These are phyloP conservation scores for Oidiodendron maius DNA, from an alignment of 495 filamentous ascomycete genomes.

Conservation along the genomic window DNA sequence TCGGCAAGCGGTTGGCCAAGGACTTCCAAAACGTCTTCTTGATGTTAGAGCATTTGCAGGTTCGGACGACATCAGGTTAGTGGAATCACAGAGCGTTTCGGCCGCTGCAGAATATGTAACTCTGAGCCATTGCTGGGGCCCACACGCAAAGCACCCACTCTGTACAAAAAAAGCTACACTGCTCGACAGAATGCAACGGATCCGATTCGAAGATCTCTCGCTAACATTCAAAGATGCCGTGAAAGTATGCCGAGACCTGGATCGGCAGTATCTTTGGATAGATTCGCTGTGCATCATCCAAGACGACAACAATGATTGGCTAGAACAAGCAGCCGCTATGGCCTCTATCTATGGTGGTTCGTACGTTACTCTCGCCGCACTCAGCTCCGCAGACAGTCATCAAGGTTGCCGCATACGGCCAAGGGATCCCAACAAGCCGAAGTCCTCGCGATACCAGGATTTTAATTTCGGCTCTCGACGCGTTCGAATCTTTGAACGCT, in stretches of 20 bases:
- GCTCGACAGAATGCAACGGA: not conserved
- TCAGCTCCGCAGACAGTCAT: not conserved
- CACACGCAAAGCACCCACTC: not conserved
- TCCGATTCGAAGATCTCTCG: not conserved
- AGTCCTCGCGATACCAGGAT: not conserved
- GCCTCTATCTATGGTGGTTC: not conserved
- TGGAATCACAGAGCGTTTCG: not conserved
- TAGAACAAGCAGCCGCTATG: not conserved
- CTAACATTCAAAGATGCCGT: not conserved
- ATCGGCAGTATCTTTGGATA: too few relatives aligned
- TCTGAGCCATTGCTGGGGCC: not conserved
- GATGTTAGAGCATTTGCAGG: not conserved
- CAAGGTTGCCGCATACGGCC: not conserved
- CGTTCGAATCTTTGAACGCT: not conserved
- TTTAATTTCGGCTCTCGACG: not conserved
- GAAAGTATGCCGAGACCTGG: not conserved
- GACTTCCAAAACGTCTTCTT: not conserved
- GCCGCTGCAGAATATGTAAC: not conserved
- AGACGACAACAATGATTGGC: not conserved
- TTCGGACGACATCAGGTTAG: not conserved
- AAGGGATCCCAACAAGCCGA: not conserved
- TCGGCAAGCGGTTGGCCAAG: not conserved
- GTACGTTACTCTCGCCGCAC: not conserved
- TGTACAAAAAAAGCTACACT: not conserved
- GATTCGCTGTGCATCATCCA: too few relatives aligned